Evolutionary conservation across 208 protist genomes (phyloP).

Genomic region (Histomonas meleagridis): DNA sequence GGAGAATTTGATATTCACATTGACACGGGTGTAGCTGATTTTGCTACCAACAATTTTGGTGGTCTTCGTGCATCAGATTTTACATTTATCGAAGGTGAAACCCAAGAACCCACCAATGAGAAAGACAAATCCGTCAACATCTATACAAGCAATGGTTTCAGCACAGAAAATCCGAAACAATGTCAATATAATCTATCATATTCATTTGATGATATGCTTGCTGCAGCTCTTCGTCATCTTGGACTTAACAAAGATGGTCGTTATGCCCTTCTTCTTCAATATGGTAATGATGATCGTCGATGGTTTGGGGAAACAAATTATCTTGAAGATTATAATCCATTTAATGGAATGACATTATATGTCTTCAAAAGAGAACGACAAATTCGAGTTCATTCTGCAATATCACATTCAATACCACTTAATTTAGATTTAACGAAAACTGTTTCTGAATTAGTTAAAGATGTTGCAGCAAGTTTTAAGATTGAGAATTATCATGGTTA

Average conservation of each 20-base stretch:
- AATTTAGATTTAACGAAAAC: neutral
- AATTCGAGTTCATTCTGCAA: neutral
- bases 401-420: neutral
- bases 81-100: too few species aligned
- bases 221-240: neutral
- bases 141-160: too few species aligned
- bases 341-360: neutral
- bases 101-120: too few species aligned
- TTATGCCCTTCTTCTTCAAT: neutral
- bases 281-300: neutral
- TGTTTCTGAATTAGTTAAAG: neutral
- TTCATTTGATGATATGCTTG: neutral
- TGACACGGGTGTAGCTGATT: too few species aligned
- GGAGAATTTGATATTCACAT: too few species aligned
- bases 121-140: too few species aligned
- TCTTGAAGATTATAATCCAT: neutral
- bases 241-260: neutral
- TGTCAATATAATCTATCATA: too few species aligned
- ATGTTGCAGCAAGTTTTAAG: neutral
- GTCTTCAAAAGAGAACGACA: neutral
- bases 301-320: neutral
- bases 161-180: too few species aligned
- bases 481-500: neutral
- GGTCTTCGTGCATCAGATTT: too few species aligned
- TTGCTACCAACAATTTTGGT: too few species aligned